These are phyloP conservation scores for Myxozyma kluyveri DNA, from an alignment of 805 yeast genomes.

Conservation along the genomic window DNA sequence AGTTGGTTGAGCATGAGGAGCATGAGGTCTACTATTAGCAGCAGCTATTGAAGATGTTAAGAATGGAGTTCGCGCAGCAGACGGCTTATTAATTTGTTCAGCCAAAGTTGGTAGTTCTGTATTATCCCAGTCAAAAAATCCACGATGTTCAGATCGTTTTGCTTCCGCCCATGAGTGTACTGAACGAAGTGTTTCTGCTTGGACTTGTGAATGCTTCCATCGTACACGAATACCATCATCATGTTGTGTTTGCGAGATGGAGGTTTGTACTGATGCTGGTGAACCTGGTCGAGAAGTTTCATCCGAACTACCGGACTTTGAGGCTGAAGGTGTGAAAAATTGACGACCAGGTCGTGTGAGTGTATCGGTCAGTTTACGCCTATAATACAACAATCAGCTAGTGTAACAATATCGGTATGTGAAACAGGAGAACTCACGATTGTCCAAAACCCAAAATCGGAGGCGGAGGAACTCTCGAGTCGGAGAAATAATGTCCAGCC, in stretches of 20 bases:
- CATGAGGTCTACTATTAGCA: background rate
- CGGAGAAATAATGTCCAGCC: no score
- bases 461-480: no score
- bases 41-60: background rate
- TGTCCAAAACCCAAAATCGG: no score
- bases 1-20: constrained; percentile 2
- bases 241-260: constrained; percentile 6
- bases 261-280: constrained; percentile 13
- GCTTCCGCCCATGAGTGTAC: constrained; percentile 24
- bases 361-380: constrained; percentile 28
- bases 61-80: background rate
- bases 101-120: constrained; percentile 6
- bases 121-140: constrained; percentile 25
- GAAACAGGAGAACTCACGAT: no score
- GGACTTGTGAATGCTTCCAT: constrained; percentile 18
- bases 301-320: background rate
- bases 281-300: constrained; percentile 5
- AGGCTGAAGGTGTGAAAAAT: constrained; percentile 23
- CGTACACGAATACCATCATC: constrained; percentile 19
- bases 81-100: background rate
- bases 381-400: no score
- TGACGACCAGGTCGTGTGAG: constrained; percentile 33
- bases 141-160: background rate
- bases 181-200: constrained; percentile 11
- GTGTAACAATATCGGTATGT: no score